Evolutionary conservation across 306 rosid species (phyloP), one percentile per base, ranked within the genome.

Genomic region (Cucumis hystrix): DNA sequence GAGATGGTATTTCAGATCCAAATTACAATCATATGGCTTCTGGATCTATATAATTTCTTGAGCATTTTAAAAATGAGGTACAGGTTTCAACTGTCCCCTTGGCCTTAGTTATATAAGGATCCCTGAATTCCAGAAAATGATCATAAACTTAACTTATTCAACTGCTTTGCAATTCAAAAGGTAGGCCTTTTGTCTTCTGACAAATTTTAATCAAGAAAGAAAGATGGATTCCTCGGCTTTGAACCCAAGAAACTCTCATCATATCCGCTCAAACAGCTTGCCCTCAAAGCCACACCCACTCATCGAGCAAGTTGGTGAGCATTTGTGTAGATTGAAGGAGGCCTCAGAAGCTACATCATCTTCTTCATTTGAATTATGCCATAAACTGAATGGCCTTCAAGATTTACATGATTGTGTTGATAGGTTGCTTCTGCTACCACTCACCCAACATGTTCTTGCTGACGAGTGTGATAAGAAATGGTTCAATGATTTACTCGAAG

Each of bases 281-380:
- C 87, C 87, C 39, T 75, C 87, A 0, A 61, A 71, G 83, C 79
- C 65, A 35, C 87, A 81, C 25, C 87, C 85, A 1, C 7, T 84
- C 4, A 1, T 79, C 58, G 30, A 59, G 15, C 62, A 84, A 54
- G 78, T 71, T 13, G 67, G 78, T 0, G 79, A 41, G 21, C 83
- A 49, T 1, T 72, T 77, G 55, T 47, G 74, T 70, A 75, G 79
- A 45, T 18, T 84, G 72, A 63, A 61, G 60, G 45, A 68, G 66
- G 56, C 79, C 21, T 79, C 81, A 1, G 63, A 69, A 47, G 79
- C 66, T 54, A 35, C 49, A 17, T 43, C 81, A n/a, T 81, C 83
- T 8, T 43, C 87, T 8, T 66, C 74, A 43, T 43, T 43, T 66
- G 77, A 78, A 18, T 62, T 84, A 20, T 55, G 72, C 28, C 55